Base-by-base conservation (phyloP, 129 eudicot species). In the Artemisia argyi region DNA sequence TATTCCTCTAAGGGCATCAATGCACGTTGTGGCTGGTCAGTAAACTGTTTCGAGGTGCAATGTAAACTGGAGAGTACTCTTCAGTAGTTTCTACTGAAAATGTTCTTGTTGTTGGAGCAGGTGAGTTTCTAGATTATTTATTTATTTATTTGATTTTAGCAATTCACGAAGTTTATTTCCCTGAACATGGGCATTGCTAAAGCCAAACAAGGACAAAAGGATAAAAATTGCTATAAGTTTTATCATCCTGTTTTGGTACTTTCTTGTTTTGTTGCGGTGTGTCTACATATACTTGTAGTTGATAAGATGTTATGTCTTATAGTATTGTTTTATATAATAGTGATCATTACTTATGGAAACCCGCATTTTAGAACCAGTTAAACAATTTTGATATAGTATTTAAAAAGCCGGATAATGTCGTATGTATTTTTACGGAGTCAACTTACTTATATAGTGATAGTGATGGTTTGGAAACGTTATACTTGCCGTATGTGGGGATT, bases 21-120 rank as follows among this genome's bases (percentile, higher is more conserved):
- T n/a, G n/a, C n/a, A n/a, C n/a, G n/a, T n/a, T n/a, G n/a, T n/a
- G n/a, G n/a, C n/a, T n/a, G n/a, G n/a, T n/a, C n/a, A n/a, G n/a
- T 1, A 75, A 65, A 50, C 84, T 80, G 4, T 68, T 72, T 69
- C 75, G 84, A 62, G 72, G 49, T 55, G 70, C 77, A 80, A 75
- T 63, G 63, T 68, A 69, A 32, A 75, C 65, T 0, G 77, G 73
- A 62, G 80, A 30, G 46, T 75, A 42, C 64, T 61, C 75, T 2
- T 79, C 32, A 3, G 58, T 69, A 22, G 67, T 18, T 44, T 59
- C 66, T 22, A 67, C 71, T 66, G 26, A n/a, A 59, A 51, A 9
- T 1, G 61, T 24, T 71, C 67, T 60, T 20, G 61, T 55, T 51
- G 68, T 19, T 6, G 1, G n/a, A 44, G 35, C 66, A 22, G 72